Evolutionary conservation across 768 basidiomycete species (phyloP).

Genomic region (Pholiota molesta): DNA sequence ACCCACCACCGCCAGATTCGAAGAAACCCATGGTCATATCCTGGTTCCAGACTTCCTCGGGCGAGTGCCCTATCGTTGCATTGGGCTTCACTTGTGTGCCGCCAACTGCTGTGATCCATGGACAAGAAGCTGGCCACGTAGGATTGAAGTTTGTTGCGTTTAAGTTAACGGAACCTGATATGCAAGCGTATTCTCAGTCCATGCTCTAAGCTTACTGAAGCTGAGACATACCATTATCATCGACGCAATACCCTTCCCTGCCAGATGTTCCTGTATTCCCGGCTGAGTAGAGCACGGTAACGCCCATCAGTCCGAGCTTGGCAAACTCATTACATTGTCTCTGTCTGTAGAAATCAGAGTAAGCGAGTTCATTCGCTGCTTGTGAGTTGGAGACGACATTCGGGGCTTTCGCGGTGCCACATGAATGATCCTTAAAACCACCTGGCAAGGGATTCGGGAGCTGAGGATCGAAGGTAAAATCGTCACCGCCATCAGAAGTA

Average conservation of each 20-base stretch:
- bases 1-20: conserved; percentile 49
- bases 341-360: conserved; percentile 30
- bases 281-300: conserved; percentile 57
- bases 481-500: conserved; percentile 46
- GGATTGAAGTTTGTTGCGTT: conserved; percentile 45
- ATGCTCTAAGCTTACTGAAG: background rate
- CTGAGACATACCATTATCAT: conserved; percentile 24
- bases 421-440: conserved; percentile 34
- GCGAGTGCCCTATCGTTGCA: conserved; percentile 18
- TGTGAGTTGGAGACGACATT: conserved; percentile 37
- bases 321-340: conserved; percentile 40
- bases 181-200: background rate
- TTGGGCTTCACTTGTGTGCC: conserved; percentile 46
- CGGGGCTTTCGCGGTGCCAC: conserved; percentile 37
- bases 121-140: conserved; percentile 44
- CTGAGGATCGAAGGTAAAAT: conserved; percentile 29
- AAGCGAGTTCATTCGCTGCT: conserved; percentile 29
- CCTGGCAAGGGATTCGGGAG: conserved; percentile 19
- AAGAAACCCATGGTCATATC: conserved; percentile 45
- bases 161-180: conserved; percentile 34
- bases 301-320: conserved; percentile 53
- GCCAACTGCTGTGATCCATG: conserved; percentile 53
- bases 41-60: conserved; percentile 47
- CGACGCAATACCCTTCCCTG: conserved; percentile 36
- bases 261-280: conserved; percentile 61